phyloP scores from a whole-genome alignment of 2,329 filamentous ascomycete genomes.

The Epicoccum nigrum region DNA sequence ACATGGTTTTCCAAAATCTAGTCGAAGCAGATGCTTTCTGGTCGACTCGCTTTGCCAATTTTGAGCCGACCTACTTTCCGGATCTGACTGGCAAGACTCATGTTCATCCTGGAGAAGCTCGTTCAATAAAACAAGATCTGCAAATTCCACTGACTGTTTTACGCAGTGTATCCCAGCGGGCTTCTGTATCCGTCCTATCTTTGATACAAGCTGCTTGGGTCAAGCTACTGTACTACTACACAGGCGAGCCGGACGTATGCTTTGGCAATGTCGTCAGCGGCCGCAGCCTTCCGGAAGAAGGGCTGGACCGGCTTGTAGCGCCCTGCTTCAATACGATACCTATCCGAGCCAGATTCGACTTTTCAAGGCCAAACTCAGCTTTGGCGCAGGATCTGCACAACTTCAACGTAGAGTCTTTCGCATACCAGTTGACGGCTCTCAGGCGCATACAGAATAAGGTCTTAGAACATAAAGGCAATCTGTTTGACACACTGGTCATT shows the following conservation, averaged over 20 bases:
- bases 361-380: slow-evolving; percentile 58
- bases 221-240: slow-evolving; percentile 63
- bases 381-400: slow-evolving; percentile 66
- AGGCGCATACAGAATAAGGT: slow-evolving; percentile 69
- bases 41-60: slow-evolving; percentile 61
- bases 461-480: slow-evolving; percentile 54
- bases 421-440: slow-evolving; percentile 76
- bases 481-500: slow-evolving; percentile 84
- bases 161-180: slow-evolving; percentile 28
- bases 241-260: slow-evolving; percentile 70
- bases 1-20: slow-evolving; percentile 60
- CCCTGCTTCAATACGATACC: slow-evolving; percentile 94
- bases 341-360: slow-evolving; percentile 63
- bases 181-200: slow-evolving; percentile 61
- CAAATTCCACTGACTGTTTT: slow-evolving; percentile 29
- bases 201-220: slow-evolving; percentile 77
- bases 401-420: slow-evolving; percentile 66
- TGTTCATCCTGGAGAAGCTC: not conserved
- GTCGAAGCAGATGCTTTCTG: slow-evolving; percentile 68
- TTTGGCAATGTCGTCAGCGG: slow-evolving; percentile 89
- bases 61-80: slow-evolving; percentile 55
- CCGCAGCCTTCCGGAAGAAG: slow-evolving; percentile 69
- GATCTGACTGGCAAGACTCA: slow-evolving; percentile 29
- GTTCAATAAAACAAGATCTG: slow-evolving; percentile 37
- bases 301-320: slow-evolving; percentile 75